These are phyloP conservation scores for Alternaria sp. DNA, from an alignment of 2,329 filamentous ascomycete genomes.

Conservation along the genomic window DNA sequence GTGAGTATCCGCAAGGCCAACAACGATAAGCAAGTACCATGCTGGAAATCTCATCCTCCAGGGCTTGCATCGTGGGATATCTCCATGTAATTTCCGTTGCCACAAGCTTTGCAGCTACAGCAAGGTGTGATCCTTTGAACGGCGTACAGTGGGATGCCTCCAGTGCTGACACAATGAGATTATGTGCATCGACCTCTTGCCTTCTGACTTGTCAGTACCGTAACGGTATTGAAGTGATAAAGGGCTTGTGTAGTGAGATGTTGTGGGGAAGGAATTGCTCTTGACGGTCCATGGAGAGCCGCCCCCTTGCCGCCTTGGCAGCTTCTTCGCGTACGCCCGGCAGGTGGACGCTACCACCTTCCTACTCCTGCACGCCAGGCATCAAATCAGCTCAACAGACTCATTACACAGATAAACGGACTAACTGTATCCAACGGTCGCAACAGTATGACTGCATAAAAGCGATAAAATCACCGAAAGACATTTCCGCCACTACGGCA, in stretches of 20 bases:
- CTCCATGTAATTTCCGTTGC: neutral
- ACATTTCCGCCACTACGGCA: neutral
- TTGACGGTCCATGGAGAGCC: neutral
- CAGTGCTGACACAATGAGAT: neutral
- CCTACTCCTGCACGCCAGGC: neutral
- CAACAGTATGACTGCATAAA: neutral
- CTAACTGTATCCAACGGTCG: neutral
- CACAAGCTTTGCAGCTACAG: neutral
- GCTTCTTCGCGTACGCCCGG: neutral
- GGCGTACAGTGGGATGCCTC: neutral
- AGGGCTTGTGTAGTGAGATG: neutral
- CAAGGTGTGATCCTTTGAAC: neutral
- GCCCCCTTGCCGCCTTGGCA: neutral
- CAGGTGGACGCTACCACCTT: neutral
- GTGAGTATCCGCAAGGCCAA: neutral
- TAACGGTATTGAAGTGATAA: neutral
- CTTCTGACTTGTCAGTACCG: no score
- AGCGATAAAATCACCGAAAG: neutral
- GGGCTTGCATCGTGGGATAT: neutral
- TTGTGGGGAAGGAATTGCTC: neutral
- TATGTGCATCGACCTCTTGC: neutral
- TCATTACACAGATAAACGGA: neutral
- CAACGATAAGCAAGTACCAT: neutral
- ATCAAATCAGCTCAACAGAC: neutral
- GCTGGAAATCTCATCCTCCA: neutral